Conservation (phyloP, 2,329 filamentous ascomycete species). For the Penicillium sp. region DNA sequence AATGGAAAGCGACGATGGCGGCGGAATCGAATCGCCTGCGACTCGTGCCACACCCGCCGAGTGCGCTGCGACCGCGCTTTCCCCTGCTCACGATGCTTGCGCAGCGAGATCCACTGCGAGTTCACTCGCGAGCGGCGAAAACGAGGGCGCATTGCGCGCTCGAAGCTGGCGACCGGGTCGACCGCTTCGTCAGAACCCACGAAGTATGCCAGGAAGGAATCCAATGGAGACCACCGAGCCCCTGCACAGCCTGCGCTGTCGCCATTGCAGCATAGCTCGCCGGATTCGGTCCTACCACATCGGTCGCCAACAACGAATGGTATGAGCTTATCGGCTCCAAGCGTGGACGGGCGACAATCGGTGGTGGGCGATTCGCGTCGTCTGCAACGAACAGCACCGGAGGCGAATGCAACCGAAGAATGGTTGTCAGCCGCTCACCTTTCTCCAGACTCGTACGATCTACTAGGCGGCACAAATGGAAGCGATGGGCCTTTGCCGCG, state of each 20-base stretch:
- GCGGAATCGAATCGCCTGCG: conserved; percentile 62
- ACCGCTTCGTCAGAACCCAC: background rate
- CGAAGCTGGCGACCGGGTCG: conserved; percentile 62
- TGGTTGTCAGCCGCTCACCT: conserved; percentile 34
- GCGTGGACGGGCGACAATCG: conserved; percentile 31
- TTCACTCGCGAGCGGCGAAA: conserved; percentile 92
- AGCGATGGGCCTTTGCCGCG: conserved; percentile 29
- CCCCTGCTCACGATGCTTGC: conserved; percentile 86
- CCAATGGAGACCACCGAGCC: conserved; percentile 14
- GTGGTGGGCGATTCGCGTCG: conserved; percentile 21
- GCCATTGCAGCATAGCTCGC: conserved; percentile 23
- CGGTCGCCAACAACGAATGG: conserved; percentile 32
- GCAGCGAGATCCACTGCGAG: conserved; percentile 67
- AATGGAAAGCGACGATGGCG: conserved; percentile 38
- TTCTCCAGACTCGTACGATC: conserved; percentile 34
- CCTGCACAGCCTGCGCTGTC: conserved; percentile 14
- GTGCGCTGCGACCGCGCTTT: conserved; percentile 92
- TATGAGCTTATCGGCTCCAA: conserved; percentile 28
- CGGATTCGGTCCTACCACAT: conserved; percentile 25
- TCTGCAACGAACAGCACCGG: conserved; percentile 16
- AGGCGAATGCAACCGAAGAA: conserved; percentile 32
- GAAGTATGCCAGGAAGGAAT: conserved; percentile 8
- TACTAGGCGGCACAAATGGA: conserved; percentile 26
- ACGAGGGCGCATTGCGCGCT: conserved; percentile 73
- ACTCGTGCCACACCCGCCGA: conserved; percentile 89